Evolutionary conservation across 192 early-diverging fungal species (phyloP), one percentile per base, ranked within the genome.

Genomic region (Neocallimastix lanati): DNA sequence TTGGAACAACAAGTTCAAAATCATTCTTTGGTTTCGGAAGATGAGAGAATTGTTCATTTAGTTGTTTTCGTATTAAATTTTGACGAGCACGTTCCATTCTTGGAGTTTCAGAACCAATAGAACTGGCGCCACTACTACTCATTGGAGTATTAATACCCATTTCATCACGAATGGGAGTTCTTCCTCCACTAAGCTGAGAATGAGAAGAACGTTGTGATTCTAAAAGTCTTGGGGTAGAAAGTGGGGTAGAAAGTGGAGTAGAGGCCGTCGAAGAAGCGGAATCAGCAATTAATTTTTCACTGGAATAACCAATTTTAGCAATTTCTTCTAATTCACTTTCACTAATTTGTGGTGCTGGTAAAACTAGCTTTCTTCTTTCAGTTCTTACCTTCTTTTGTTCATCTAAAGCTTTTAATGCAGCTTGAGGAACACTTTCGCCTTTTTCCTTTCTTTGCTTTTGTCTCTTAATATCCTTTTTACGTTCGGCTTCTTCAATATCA

Each of bases 11-110:
- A 79, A 99, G 90, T 79, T 96, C 93, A 84, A 96, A 96, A 80
- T 96, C 94, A 83, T 97, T 98, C 76, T 92, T 93, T 58, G 97
- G 97, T 79, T 88, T 86, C 2, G 97, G 97, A 21, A 99, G 84
- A 29, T 84, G 79, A 7, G 86, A 86, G 28, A 97, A 91, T 35
- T 92, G 88, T 77, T 86, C 87, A 29, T 89, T 82, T 14, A 99
- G 87, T 78, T 92, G 91, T 80, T 93, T 90, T 21, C 91, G 91
- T 29, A 93, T 81, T 15, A 88, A 83, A 28, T 81, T 80, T 79
- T 92, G 90, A 5, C 86, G 84, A 77, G 86, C 77, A 33, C 86
- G 88, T 78, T 89, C 88, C 33, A 89, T 91, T 12, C 92, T 89
- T 28, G 94, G 93, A 13, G 96, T 96, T 15, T 88, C 90, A 27